phyloP scores from a whole-genome alignment of 169 alveolate genomes.

The Cryptosporidium tyzzeri region DNA sequence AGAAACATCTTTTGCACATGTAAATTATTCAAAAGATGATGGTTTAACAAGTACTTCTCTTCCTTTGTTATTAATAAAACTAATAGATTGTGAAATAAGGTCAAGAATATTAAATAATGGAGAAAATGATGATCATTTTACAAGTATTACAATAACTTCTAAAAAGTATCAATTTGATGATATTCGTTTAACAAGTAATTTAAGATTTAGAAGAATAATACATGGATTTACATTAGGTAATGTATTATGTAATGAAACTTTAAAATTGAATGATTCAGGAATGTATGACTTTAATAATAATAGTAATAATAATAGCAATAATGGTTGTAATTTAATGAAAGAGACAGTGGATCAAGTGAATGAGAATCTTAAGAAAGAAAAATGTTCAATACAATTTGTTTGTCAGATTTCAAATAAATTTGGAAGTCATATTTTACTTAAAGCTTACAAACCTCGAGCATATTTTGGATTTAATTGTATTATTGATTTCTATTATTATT shows the following conservation, averaged over 20 bases:
- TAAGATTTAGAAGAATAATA: conserved; percentile 55
- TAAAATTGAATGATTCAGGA: neutral
- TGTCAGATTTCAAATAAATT: conserved; percentile 36
- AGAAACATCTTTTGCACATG: conserved; percentile 68
- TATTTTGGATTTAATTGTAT: conserved; percentile 64
- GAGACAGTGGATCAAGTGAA: neutral
- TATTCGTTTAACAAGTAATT: conserved; percentile 46
- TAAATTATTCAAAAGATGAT: neutral
- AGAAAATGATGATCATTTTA: conserved; percentile 7
- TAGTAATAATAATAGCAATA: neutral
- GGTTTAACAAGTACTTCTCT: conserved; percentile 8
- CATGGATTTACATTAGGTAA: conserved; percentile 40
- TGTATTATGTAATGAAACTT: conserved; percentile 4
- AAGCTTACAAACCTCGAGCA: conserved; percentile 52
- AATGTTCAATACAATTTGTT: conserved; percentile 48
- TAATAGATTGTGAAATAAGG: conserved; percentile 34
- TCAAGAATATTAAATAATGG: conserved; percentile 6
- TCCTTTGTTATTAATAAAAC: conserved; percentile 24
- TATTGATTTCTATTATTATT: conserved; percentile 63
- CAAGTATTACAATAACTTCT: conserved; percentile 37
- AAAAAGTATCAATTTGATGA: conserved; percentile 64
- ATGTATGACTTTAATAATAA: neutral
- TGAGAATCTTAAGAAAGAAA: neutral
- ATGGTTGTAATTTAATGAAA: neutral
- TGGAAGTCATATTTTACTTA: conserved; percentile 27